Conservation (phyloP, 345 rosid genomes). For the Salix brachista region DNA sequence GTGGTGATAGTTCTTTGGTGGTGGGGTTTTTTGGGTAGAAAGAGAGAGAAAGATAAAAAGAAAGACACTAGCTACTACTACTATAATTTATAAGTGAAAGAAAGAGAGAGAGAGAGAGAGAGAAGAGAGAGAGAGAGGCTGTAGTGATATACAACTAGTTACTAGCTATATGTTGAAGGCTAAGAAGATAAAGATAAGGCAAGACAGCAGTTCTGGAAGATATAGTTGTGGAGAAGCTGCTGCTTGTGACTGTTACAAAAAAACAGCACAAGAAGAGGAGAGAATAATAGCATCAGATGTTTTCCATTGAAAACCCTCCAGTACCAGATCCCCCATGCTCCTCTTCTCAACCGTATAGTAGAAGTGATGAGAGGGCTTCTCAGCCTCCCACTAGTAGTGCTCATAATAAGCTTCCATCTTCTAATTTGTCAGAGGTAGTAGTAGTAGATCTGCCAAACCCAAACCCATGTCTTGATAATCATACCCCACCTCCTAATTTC, state of each 20-base stretch:
- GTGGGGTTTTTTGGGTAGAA: constrained; percentile 29
- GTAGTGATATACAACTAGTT: neutral
- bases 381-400: constrained; percentile 17
- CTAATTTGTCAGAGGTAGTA: constrained; percentile 23
- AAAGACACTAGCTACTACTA: neutral
- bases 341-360: constrained; percentile 27
- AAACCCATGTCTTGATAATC: constrained; percentile 21
- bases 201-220: constrained; percentile 13
- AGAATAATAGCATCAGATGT: constrained; percentile 77
- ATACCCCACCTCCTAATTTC: constrained; percentile 48
- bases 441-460: constrained; percentile 42
- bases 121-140: constrained; percentile 11
- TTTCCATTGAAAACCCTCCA: constrained; percentile 66
- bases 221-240: constrained; percentile 25
- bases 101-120: constrained; percentile 1
- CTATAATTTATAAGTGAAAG: neutral
- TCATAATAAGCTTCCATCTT: neutral
- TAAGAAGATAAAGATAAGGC: constrained; percentile 46
- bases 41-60: constrained; percentile 1
- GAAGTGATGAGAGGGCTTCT: constrained; percentile 40
- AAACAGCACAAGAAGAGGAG: constrained; percentile 65
- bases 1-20: constrained; percentile 18
- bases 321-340: constrained; percentile 62
- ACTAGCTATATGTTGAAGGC: constrained; percentile 55
- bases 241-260: constrained; percentile 58